Evolutionary conservation across 352 stramenopile species (phyloP), one percentile per base, ranked within the genome.

Genomic region (Pythium myriotylum): DNA sequence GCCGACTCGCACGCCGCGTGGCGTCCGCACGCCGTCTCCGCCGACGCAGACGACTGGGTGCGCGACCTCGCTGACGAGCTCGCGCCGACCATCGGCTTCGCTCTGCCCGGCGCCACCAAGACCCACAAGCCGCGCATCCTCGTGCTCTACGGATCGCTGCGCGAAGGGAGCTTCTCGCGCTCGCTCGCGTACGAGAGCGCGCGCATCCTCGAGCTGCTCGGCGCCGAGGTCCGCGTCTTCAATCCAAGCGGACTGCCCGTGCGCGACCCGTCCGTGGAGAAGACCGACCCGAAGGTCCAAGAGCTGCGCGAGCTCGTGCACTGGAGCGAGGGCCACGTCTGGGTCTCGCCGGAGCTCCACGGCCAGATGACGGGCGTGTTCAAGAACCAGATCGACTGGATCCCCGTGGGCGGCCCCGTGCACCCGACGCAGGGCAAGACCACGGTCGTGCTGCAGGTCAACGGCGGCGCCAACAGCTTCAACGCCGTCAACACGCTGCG

Each of bases 331-430:
- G 81, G 78, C 56, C 77, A 87, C 54, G 70, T 87, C 41, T 88
- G 76, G 76, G 60, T 81, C 40, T 81, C 68, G 37, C 81, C 81
- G 4, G 81, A 90, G 70, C 81, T 86, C 73, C 75, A 86, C 50
- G 81, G 81, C 37, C 74, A 70, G 23, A 75, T 88, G 45, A 91
- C 78, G 26, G 78, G 73, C 37, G 66, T 73, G n/a, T 86, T 91
- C 54, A 91, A 91, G 65, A 91, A 89, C 68, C 79, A 88, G 66
- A 88, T 86, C 54, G 80, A 89, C 68, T 88, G 77, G 77, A 70
- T 81, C 41, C 73, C 73, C 49, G 77, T 86, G 46, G 76, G 80
- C 50, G 80, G 80, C 46, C 76, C 68, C 0, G 67, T 88, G n/a
- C 67, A 77, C 33, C 76, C 76, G n/a, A 85, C 79, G 29, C 79